A percentile compares a stretch with the other conserved stretches of the same genome.
These are phyloP conservation scores for Thuja plicata DNA, from an alignment of 83 land plant species.

Conservation along the genomic window DNA sequence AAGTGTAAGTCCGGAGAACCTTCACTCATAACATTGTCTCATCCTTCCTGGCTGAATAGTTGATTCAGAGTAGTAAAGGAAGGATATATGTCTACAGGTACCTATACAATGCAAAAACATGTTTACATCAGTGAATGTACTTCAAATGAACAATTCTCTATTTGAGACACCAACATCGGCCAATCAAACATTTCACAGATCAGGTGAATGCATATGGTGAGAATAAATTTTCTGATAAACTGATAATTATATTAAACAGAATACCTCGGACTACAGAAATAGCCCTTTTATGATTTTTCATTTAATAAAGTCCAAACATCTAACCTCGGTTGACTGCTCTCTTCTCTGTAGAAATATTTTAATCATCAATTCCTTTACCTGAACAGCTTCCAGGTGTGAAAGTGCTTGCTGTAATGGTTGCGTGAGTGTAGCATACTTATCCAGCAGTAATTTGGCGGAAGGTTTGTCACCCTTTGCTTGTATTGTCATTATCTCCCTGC, in stretches of 20 bases:
- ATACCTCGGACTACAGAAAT: background rate
- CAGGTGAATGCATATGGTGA: background rate
- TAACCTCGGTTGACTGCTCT: background rate
- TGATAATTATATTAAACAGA: background rate
- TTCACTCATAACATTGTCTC: background rate
- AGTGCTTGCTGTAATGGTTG: slow-evolving; percentile 38
- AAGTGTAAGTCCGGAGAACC: background rate
- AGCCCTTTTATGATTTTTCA: background rate
- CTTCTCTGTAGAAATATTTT: background rate
- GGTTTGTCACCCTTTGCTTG: slow-evolving; percentile 85
- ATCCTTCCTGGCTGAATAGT: background rate
- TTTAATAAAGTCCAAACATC: background rate
- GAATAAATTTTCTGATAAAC: background rate
- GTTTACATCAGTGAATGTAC: background rate
- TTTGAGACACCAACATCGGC: background rate
- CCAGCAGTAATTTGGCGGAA: slow-evolving; percentile 50
- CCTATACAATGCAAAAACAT: slow-evolving; percentile 6
- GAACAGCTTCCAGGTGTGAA: slow-evolving; percentile 20
- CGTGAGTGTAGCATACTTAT: slow-evolving; percentile 37
- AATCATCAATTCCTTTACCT: slow-evolving; percentile 18
- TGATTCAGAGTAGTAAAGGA: slow-evolving; percentile 3
- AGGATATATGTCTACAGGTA: slow-evolving; percentile 13
- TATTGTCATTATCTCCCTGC: slow-evolving; percentile 72
- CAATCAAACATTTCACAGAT: background rate
- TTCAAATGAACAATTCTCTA: background rate